Evolutionary conservation across 257 asterid genomes (phyloP).

Genomic region (Petunia axillaris): DNA sequence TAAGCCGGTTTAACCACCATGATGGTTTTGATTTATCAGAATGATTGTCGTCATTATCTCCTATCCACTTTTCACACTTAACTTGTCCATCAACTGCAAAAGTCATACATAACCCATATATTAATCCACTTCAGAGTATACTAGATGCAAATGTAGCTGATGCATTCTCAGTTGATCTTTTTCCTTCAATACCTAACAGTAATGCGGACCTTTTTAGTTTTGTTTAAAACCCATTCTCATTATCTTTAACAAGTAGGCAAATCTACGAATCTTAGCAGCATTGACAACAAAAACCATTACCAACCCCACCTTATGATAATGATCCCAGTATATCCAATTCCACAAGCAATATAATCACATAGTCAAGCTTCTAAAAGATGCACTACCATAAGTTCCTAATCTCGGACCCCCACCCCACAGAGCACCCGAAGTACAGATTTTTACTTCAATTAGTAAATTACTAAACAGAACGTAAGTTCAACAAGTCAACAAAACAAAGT

Average conservation of each 20-base stretch:
- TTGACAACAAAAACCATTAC: too few relatives aligned
- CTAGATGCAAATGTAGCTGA: slow-evolving; percentile 17
- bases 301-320: too few relatives aligned
- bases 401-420: neutral
- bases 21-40: slow-evolving; percentile 39
- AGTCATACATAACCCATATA: neutral
- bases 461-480: neutral
- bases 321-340: too few relatives aligned
- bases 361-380: neutral
- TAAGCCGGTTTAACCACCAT: slow-evolving; percentile 27
- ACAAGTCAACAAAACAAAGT: neutral
- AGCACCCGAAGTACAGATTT: neutral
- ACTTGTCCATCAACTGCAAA: slow-evolving; percentile 75
- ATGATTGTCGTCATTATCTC: slow-evolving; percentile 67
- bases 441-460: neutral
- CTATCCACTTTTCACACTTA: slow-evolving; percentile 87
- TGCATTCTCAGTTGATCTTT: neutral
- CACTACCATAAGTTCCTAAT: neutral
- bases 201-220: too few relatives aligned
- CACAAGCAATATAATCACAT: neutral
- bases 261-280: too few relatives aligned
- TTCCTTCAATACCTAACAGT: neutral
- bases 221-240: too few relatives aligned
- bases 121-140: slow-evolving; percentile 14
- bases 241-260: too few relatives aligned